Conservation (phyloP, 352 stramenopile genomes). For the Halophytophthora batemanensis region DNA sequence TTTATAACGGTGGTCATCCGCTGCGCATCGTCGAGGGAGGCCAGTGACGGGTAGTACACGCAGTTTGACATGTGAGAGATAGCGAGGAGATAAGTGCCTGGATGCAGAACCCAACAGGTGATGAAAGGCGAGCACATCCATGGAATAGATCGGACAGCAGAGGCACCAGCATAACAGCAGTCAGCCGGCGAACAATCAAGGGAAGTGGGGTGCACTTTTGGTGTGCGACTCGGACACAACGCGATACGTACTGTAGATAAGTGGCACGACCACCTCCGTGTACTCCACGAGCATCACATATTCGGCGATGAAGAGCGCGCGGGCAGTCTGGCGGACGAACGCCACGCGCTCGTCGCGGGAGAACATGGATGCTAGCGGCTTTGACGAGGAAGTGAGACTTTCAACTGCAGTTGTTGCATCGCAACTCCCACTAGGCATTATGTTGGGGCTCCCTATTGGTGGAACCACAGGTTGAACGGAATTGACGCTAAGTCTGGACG, state of each 20-base stretch:
- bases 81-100: constrained; percentile 1
- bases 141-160: too few relatives aligned
- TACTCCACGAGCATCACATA: constrained; percentile 40
- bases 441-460: too few relatives aligned
- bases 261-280: constrained; percentile 32
- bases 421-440: too few relatives aligned
- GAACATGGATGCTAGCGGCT: constrained; percentile 10
- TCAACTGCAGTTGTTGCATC: too few relatives aligned
- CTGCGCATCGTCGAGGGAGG: not conserved
- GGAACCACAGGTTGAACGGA: too few relatives aligned
- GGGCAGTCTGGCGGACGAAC: constrained; percentile 21
- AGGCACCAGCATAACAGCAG: too few relatives aligned
- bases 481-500: too few relatives aligned
- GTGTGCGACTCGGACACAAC: too few relatives aligned
- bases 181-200: too few relatives aligned
- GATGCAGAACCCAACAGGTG: too few relatives aligned
- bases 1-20: constrained; percentile 1
- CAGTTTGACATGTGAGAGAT: constrained; percentile 3
- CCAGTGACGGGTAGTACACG: not conserved
- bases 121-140: too few relatives aligned
- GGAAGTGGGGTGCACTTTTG: too few relatives aligned
- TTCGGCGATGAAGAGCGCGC: constrained; percentile 38
- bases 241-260: constrained; percentile 36
- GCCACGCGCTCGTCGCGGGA: constrained; percentile 8
- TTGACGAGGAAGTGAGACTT: not conserved